These are phyloP conservation scores for Casuarina glauca DNA, from an alignment of 306 rosid species.

Conservation along the genomic window DNA sequence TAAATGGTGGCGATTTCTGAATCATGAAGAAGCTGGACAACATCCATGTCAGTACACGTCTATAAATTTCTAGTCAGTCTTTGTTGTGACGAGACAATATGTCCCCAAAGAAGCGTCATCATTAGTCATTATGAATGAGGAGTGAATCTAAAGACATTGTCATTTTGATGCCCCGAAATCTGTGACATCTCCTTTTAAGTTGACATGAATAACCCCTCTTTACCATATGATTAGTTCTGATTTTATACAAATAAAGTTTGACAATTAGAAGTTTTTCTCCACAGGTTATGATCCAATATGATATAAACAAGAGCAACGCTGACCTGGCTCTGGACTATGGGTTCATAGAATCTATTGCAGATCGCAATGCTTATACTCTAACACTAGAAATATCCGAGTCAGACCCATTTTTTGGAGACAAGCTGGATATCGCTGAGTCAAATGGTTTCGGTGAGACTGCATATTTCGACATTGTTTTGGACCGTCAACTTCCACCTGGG, in stretches of 20 bases:
- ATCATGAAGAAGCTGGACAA: not conserved
- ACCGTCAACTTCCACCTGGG: slow-evolving; percentile 60
- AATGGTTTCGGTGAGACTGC: slow-evolving; percentile 72
- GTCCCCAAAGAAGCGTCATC: not conserved
- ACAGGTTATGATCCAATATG: slow-evolving; percentile 90
- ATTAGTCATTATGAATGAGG: not conserved
- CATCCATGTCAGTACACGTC: not conserved
- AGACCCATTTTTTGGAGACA: slow-evolving; percentile 81
- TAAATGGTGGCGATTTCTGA: not conserved
- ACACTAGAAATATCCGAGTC: slow-evolving; percentile 75
- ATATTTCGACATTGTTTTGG: slow-evolving; percentile 66
- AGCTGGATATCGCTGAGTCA: slow-evolving; percentile 80
- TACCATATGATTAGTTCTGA: not conserved
- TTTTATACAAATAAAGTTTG: not conserved
- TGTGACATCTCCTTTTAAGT: not conserved
- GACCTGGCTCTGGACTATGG: slow-evolving; percentile 95
- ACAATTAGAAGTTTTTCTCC: slow-evolving; percentile 3
- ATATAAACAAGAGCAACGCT: slow-evolving; percentile 82
- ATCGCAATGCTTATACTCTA: slow-evolving; percentile 67
- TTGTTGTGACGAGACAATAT: not conserved
- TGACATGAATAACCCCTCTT: not conserved
- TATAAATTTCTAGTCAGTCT: not conserved
- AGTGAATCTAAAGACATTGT: not conserved
- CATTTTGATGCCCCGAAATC: not conserved
- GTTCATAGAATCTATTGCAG: slow-evolving; percentile 60